Base-by-base conservation (phyloP, 164 flowering plant genomes). In the Chimonanthus praecox region DNA sequence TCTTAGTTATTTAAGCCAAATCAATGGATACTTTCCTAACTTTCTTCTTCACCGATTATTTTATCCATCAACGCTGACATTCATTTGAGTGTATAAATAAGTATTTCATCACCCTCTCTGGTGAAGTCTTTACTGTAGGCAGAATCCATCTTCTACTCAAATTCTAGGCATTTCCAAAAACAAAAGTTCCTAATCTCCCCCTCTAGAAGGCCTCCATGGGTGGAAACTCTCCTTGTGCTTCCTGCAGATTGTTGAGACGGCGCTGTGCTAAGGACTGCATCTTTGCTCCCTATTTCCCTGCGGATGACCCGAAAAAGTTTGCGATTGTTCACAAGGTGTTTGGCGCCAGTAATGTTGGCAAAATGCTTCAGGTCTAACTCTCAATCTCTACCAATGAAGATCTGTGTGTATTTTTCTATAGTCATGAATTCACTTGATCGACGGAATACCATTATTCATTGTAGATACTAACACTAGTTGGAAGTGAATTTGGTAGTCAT, bases 331-430 rank as follows among this genome's bases (percentile, higher is more conserved):
- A 91, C 80, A 92, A 89, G 82, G 94, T 90, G 73, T 92, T 92
- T 70, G 97, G 96, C 63, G 96, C 98, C 45, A 93, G 98, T 82
- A 91, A 93, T 78, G 85, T 93, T 71, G 88, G 94, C 88, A 93
- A 93, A 86, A 92, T 92, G 97, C 75, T 92, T 71, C 97, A 89
- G 94, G 97, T 92, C 7, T 47, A 48, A 69, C 58, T 45, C 20
- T 69, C 64, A 64, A 61, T 76, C 64, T 54, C 75, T 65, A 33
- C 33, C 33, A 33, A 33, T 33, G 33, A 33, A 33, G 1, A 33
- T 33, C 33, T 33, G 33, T 33, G 33, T 33, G 33, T 33, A 33
- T 33, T 33, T 33, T 33, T 33, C 33, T 33, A 33, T 33, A 33
- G 33, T 33, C 33, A 33, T 33, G 33, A 33, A 33, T 33, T 33